These are phyloP conservation scores for Penstemon eatonii DNA, from an alignment of 257 asterid genomes.

Conservation along the genomic window DNA sequence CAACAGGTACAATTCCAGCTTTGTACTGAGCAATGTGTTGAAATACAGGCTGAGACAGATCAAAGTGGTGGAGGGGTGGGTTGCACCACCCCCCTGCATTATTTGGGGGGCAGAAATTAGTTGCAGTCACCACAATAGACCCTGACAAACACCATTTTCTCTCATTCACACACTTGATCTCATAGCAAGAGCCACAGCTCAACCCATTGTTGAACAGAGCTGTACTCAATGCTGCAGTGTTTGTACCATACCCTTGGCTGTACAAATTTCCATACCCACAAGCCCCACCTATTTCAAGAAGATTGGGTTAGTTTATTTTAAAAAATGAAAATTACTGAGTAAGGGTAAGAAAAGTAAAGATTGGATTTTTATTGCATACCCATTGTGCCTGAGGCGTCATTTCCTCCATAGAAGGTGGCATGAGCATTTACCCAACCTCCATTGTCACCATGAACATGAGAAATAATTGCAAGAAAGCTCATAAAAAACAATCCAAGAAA, in stretches of 20 bases:
- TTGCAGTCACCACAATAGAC: constrained; percentile 69
- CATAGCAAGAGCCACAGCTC: constrained; percentile 87
- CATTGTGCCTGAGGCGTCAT: constrained; percentile 96
- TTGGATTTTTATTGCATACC: constrained; percentile 28
- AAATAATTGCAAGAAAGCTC: constrained; percentile 44
- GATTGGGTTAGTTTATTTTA: neutral
- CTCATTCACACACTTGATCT: constrained; percentile 51
- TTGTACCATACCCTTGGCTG: constrained; percentile 90
- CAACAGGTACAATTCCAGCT: constrained; percentile 88
- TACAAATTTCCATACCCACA: constrained; percentile 94
- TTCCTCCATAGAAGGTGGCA: constrained; percentile 92
- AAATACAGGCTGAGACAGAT: constrained; percentile 80
- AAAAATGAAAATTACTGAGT: constrained; percentile 44
- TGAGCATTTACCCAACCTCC: constrained; percentile 80
- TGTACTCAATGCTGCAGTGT: constrained; percentile 90
- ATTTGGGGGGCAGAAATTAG: constrained; percentile 92
- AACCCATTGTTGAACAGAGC: constrained; percentile 84
- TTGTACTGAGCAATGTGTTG: constrained; percentile 78
- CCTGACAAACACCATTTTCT: constrained; percentile 57
- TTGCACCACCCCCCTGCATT: constrained; percentile 93
- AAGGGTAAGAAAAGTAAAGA: neutral
- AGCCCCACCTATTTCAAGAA: constrained; percentile 66
- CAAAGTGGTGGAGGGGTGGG: constrained; percentile 85
- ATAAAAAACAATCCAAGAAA: constrained; percentile 35
- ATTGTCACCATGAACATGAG: constrained; percentile 45